phyloP scores from a whole-genome alignment of 768 basidiomycete species.

The Gymnopilus junonius region DNA sequence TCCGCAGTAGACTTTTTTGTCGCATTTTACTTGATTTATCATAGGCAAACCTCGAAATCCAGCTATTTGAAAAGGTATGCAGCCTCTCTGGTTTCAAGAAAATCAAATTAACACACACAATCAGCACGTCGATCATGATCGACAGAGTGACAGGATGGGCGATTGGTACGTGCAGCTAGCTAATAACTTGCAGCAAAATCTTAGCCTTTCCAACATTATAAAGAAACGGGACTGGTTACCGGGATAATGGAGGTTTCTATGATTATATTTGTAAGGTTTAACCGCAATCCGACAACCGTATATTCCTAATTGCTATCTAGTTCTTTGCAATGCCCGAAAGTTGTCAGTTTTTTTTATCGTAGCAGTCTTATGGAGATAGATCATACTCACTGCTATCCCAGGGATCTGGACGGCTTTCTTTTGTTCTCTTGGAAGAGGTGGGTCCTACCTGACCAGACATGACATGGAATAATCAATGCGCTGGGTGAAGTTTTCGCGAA shows the following conservation, averaged over 20 bases:
- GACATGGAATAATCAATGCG: too few species aligned
- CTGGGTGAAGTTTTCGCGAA: slow-evolving; percentile 9
- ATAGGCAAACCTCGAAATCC: not conserved
- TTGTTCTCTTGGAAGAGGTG: not conserved
- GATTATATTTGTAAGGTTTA: slow-evolving; percentile 6
- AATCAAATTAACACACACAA: not conserved
- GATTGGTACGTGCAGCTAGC: slow-evolving; percentile 5
- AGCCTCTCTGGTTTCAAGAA: not conserved
- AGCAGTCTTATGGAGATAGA: not conserved
- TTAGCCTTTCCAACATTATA: not conserved
- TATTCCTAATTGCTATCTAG: not conserved
- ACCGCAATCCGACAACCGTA: not conserved
- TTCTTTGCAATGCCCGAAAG: slow-evolving; percentile 7
- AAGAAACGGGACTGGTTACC: slow-evolving; percentile 15
- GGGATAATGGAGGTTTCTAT: slow-evolving; percentile 4
- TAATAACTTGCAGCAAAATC: too few species aligned
- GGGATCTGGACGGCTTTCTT: not conserved
- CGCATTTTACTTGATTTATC: slow-evolving; percentile 1
- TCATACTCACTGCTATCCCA: not conserved
- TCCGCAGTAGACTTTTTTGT: slow-evolving; percentile 4
- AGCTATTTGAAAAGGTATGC: not conserved
- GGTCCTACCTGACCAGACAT: not conserved
- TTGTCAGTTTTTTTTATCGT: not conserved
- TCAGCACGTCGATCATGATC: slow-evolving; percentile 6
- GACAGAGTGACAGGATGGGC: slow-evolving; percentile 15